A percentile compares a stretch with the other conserved stretches of the same genome.
These are phyloP conservation scores for Lichenothelia convexa DNA, from an alignment of 495 filamentous ascomycete genomes.

Conservation along the genomic window DNA sequence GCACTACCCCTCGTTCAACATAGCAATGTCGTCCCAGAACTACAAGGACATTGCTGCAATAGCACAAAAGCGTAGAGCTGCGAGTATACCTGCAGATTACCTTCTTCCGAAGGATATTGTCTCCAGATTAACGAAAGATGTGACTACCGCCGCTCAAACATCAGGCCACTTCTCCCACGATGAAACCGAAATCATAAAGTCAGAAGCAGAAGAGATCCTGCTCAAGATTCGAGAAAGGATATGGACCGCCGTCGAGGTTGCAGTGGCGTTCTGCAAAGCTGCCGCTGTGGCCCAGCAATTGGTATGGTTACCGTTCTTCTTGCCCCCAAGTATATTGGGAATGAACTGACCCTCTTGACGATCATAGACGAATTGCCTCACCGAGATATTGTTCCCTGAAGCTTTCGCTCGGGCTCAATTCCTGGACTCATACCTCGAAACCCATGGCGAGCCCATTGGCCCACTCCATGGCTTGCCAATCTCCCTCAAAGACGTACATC, in stretches of 20 bases:
- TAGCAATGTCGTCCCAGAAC: too few relatives aligned
- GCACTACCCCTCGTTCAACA: too few relatives aligned
- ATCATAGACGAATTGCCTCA: constrained; percentile 35
- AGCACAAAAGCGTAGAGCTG: too few relatives aligned
- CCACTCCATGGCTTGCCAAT: constrained; percentile 20
- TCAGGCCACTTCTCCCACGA: constrained; percentile 8
- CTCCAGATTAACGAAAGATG: too few relatives aligned
- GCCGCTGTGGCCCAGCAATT: constrained; percentile 39
- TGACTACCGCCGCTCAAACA: constrained; percentile 6
- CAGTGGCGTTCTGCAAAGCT: constrained; percentile 36
- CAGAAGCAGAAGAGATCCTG: constrained; percentile 8
- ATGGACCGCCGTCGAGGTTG: constrained; percentile 25
- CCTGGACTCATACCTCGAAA: constrained; percentile 37
- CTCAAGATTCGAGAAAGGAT: constrained; percentile 7
- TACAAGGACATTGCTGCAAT: too few relatives aligned
- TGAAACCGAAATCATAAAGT: constrained; percentile 12
- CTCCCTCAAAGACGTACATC: constrained; percentile 26
- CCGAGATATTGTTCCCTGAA: constrained; percentile 43
- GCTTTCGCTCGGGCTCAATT: constrained; percentile 38
- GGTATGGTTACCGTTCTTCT: constrained; percentile 14
- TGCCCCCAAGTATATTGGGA: background rate
- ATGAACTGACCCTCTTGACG: background rate
- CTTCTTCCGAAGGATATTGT: too few relatives aligned
- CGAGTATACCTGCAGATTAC: too few relatives aligned
- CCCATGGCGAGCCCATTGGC: constrained; percentile 30